Conservation (phyloP, 2,329 filamentous ascomycete species). For the Fusarium pseudograminearum region DNA sequence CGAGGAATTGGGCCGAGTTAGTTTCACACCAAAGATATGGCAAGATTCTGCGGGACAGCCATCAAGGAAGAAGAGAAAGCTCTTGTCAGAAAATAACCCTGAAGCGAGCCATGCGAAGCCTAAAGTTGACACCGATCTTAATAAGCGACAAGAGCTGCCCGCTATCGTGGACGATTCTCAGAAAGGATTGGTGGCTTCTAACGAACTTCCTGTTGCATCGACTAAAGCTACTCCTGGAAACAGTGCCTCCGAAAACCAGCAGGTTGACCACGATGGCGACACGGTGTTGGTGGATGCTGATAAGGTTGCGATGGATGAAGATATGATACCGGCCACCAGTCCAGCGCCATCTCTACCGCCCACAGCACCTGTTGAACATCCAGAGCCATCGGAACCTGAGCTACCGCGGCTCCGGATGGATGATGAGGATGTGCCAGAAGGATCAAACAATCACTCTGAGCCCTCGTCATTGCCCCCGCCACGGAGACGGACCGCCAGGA, state of each 20-base stretch:
- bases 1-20: constrained; percentile 58
- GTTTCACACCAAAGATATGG: constrained; percentile 48
- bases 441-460: constrained; percentile 37
- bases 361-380: constrained; percentile 37
- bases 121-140: background rate
- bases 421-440: constrained; percentile 25
- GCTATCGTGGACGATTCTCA: constrained; percentile 45
- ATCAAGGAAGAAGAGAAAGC: constrained; percentile 48
- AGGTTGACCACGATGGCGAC: constrained; percentile 28
- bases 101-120: background rate
- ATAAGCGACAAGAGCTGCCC: constrained; percentile 30
- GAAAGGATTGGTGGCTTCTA: constrained; percentile 42
- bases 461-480: constrained; percentile 48
- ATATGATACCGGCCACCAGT: constrained; percentile 57
- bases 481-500: constrained; percentile 38
- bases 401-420: constrained; percentile 49
- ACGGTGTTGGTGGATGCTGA: constrained; percentile 18
- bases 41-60: constrained; percentile 41
- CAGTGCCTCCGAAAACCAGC: constrained; percentile 19
- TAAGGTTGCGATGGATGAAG: constrained; percentile 47
- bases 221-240: constrained; percentile 52
- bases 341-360: constrained; percentile 50
- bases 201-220: constrained; percentile 47
- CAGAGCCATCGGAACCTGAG: constrained; percentile 51
- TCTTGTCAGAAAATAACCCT: constrained; percentile 5